These are phyloP conservation scores for Cyclocybe cylindracea DNA, from an alignment of 768 basidiomycete genomes.

Conservation along the genomic window DNA sequence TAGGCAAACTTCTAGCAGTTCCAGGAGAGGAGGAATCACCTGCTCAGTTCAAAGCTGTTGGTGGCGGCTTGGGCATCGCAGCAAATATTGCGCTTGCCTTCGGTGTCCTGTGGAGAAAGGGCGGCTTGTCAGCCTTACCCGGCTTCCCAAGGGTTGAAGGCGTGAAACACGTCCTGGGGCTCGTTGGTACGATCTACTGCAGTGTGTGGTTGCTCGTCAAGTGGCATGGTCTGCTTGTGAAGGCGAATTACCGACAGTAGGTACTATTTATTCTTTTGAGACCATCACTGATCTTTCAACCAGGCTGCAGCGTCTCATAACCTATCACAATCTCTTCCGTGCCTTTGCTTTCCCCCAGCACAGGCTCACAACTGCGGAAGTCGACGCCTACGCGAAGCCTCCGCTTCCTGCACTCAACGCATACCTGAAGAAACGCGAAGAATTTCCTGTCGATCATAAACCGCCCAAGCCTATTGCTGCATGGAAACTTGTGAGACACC, in stretches of 20 bases:
- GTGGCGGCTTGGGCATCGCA: conserved; percentile 50
- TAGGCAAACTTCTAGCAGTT: conserved; percentile 40
- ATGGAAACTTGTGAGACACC: conserved; percentile 26
- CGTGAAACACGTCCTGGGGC: conserved; percentile 13
- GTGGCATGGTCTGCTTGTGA: conserved; percentile 47
- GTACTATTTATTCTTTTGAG: background rate
- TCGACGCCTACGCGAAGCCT: conserved; percentile 37
- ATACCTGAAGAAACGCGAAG: conserved; percentile 35
- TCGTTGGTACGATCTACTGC: conserved; percentile 24
- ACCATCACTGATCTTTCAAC: background rate
- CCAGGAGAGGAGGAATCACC: conserved; percentile 63
- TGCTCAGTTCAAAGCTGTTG: conserved; percentile 71
- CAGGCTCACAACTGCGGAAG: conserved; percentile 17
- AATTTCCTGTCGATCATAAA: conserved; percentile 9
- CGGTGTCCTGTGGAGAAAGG: conserved; percentile 20
- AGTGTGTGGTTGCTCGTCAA: conserved; percentile 36
- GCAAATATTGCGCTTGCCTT: conserved; percentile 23
- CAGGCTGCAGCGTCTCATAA: conserved; percentile 35
- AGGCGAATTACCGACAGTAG: conserved; percentile 37
- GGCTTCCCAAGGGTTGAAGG: background rate
- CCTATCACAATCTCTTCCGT: conserved; percentile 38
- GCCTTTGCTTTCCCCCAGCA: conserved; percentile 30
- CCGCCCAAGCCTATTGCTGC: conserved; percentile 23
- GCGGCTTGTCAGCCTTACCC: conserved; percentile 9
- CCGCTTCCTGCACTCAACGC: conserved; percentile 43